Evolutionary conservation across 1,284 basidiomycete genomes (phyloP).

Genomic region (Lentinula novae-zelandiae): DNA sequence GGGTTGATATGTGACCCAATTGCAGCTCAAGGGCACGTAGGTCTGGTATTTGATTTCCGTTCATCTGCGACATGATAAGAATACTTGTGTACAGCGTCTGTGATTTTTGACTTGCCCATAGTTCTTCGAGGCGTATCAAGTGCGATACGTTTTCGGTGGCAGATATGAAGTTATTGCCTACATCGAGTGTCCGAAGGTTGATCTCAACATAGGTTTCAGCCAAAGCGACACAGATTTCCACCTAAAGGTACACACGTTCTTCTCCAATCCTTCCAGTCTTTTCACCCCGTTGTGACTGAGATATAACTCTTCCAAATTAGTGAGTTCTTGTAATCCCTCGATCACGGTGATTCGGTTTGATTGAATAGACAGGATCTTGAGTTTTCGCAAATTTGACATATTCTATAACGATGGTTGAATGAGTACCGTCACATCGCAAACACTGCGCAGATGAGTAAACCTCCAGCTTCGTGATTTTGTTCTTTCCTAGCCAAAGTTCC

Average conservation of each 20-base stretch:
- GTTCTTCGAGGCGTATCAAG: constrained; percentile 76
- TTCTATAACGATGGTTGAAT: constrained; percentile 33
- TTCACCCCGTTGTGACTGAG: constrained; percentile 92
- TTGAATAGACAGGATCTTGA: constrained; percentile 86
- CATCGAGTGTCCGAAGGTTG: constrained; percentile 83
- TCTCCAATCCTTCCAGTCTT: constrained; percentile 81
- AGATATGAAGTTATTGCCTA: constrained; percentile 83
- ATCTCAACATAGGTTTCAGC: constrained; percentile 35
- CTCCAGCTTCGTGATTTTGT: constrained; percentile 89
- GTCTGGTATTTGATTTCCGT: constrained; percentile 79
- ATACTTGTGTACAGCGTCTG: not conserved
- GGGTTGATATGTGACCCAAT: constrained; percentile 60
- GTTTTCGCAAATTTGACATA: constrained; percentile 61
- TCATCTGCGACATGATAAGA: constrained; percentile 54
- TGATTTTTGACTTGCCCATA: constrained; percentile 70
- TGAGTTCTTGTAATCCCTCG: constrained; percentile 72
- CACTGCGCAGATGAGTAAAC: constrained; percentile 32
- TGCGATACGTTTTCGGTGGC: constrained; percentile 81
- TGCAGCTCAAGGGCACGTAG: constrained; percentile 69
- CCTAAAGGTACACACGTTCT: constrained; percentile 55
- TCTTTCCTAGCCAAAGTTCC: constrained; percentile 97
- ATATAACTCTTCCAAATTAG: constrained; percentile 86
- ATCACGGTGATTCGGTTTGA: constrained; percentile 92
- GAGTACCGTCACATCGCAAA: constrained; percentile 13
- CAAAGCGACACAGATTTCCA: not conserved